phyloP scores from a whole-genome alignment of 1,284 basidiomycete genomes.

The Microbotryomycetes sp. region DNA sequence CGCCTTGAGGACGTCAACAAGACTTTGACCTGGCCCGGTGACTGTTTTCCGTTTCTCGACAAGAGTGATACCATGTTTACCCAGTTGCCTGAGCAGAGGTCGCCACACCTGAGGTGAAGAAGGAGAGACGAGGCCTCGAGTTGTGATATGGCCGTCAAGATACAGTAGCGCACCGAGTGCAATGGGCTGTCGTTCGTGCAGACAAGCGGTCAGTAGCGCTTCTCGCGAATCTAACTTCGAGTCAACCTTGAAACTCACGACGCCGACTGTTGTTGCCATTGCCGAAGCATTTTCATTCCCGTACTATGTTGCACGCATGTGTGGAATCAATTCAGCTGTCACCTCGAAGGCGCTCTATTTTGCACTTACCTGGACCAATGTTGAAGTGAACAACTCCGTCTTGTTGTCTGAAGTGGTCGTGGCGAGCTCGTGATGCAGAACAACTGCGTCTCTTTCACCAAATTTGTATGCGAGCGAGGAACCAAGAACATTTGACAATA shows the following conservation, averaged over 20 bases:
- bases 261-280: constrained; percentile 82
- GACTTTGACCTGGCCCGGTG: constrained; percentile 6
- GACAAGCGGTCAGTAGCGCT: not conserved
- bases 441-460: constrained; percentile 76
- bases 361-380: constrained; percentile 51
- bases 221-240: too few species aligned
- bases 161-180: constrained; percentile 27
- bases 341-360: not conserved
- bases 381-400: constrained; percentile 62
- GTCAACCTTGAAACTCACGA: constrained; percentile 8
- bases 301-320: constrained; percentile 43
- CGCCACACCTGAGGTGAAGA: constrained; percentile 22
- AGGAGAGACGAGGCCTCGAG: constrained; percentile 25
- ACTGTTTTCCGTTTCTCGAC: constrained; percentile 14
- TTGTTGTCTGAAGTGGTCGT: constrained; percentile 39
- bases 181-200: constrained; percentile 18
- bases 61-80: constrained; percentile 13
- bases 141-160: constrained; percentile 11
- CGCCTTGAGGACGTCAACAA: constrained; percentile 11
- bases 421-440: constrained; percentile 74
- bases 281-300: constrained; percentile 62
- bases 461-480: constrained; percentile 65
- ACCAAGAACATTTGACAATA: constrained; percentile 68
- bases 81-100: constrained; percentile 19
- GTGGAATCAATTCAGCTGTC: not conserved